A percentile compares a stretch with the other conserved stretches of the same genome.
Conservation (phyloP, 768 basidiomycete genomes). For the Leucosporidium scottii region DNA sequence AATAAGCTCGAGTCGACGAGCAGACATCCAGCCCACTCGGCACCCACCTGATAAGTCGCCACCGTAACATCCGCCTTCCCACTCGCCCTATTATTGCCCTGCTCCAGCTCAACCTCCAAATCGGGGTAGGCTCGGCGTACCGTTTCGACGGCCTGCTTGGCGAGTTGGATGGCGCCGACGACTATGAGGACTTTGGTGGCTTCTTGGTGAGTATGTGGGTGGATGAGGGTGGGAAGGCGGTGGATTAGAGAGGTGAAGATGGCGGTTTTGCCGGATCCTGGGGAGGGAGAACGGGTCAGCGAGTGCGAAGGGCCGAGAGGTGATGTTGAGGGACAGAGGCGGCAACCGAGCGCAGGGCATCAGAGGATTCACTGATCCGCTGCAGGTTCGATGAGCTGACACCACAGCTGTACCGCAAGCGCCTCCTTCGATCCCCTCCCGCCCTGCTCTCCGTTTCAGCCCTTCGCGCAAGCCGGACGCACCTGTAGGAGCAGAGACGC, state of each 20-base stretch:
- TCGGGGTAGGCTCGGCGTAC: conserved; percentile 59
- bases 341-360: no score
- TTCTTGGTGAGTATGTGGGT: background rate
- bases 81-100: conserved; percentile 70
- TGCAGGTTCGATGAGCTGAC: no score
- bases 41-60: conserved; percentile 64
- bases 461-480: no score
- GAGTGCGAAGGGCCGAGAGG: no score
- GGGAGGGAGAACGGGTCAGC: no score
- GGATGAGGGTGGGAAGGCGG: background rate
- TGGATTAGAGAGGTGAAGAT: conserved; percentile 3
- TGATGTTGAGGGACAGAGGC: no score
- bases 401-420: no score
- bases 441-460: no score
- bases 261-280: background rate
- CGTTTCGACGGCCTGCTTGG: conserved; percentile 72
- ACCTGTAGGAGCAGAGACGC: background rate
- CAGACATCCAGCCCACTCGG: background rate
- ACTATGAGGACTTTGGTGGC: conserved; percentile 57
- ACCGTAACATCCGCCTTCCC: conserved; percentile 85
- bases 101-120: conserved; percentile 85
- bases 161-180: conserved; percentile 84
- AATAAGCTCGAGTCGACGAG: background rate
- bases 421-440: no score
- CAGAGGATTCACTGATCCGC: no score